Conservation (phyloP, 2,329 filamentous ascomycete genomes). For the Uncinocarpus reesii region DNA sequence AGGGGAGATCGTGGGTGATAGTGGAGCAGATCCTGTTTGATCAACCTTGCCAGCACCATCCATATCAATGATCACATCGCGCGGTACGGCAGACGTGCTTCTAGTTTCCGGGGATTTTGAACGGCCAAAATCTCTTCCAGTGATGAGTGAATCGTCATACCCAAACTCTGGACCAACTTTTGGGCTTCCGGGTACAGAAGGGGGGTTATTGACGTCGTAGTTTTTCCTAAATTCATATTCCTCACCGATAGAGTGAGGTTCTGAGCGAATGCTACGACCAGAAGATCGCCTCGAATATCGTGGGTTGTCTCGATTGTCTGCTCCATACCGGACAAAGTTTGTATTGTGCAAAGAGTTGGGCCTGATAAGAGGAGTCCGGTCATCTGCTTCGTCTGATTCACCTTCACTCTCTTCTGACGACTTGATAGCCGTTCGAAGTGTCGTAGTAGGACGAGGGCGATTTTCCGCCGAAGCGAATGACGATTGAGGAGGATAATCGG, state of each 20-base stretch:
- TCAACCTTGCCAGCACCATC: constrained; percentile 26
- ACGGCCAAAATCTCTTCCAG: constrained; percentile 32
- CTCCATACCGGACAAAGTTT: constrained; percentile 15
- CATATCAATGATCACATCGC: constrained; percentile 39
- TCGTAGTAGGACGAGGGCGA: constrained; percentile 1
- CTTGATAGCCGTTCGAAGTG: constrained; percentile 2
- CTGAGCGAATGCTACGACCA: not conserved
- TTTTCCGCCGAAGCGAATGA: constrained; percentile 2
- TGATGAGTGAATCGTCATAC: constrained; percentile 46
- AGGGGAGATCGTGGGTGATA: constrained; percentile 32
- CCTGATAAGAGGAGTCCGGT: constrained; percentile 18
- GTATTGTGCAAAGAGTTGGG: constrained; percentile 15
- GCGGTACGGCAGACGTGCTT: constrained; percentile 17
- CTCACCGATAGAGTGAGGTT: constrained; percentile 1
- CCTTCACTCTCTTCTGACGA: constrained; percentile 10
- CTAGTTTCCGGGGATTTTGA: constrained; percentile 30
- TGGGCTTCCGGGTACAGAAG: constrained; percentile 51
- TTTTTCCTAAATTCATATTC: constrained; percentile 25
- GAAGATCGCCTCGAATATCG: constrained; percentile 10
- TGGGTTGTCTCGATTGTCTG: not conserved
- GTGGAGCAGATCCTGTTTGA: constrained; percentile 29
- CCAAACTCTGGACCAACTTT: constrained; percentile 43
- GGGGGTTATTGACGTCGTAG: constrained; percentile 57
- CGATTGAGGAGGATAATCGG: constrained; percentile 17
- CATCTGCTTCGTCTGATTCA: constrained; percentile 16